phyloP scores from a whole-genome alignment of 495 filamentous ascomycete species.

The Podospora didyma region DNA sequence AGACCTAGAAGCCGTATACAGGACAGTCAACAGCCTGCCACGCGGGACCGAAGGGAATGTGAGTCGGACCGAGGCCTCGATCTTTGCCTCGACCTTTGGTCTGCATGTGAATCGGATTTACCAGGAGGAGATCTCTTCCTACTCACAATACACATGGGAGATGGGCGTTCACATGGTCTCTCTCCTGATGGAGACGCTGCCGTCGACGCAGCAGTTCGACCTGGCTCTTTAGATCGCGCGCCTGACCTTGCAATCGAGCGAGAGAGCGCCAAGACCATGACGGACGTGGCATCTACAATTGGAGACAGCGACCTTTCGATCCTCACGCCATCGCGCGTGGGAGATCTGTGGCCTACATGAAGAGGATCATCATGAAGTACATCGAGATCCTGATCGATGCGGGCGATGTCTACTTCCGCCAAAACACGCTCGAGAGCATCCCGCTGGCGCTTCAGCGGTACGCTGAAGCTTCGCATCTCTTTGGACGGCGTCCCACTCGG shows the following conservation, averaged over 20 bases:
- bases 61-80: too few relatives aligned
- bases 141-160: background rate
- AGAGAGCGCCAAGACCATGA: background rate
- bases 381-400: constrained; percentile 31
- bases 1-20: too few relatives aligned
- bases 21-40: too few relatives aligned
- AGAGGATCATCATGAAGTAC: constrained; percentile 31
- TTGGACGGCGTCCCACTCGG: constrained; percentile 14
- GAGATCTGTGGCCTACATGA: constrained; percentile 32
- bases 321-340: constrained; percentile 12
- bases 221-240: background rate
- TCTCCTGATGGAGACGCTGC: background rate
- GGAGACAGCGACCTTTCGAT: background rate
- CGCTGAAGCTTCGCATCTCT: constrained; percentile 31
- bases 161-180: background rate
- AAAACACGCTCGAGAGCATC: constrained; percentile 32
- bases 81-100: too few relatives aligned
- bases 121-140: too few relatives aligned
- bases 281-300: background rate
- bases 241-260: background rate
- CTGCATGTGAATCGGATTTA: too few relatives aligned
- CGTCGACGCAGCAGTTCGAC: background rate
- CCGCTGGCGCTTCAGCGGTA: constrained; percentile 34
- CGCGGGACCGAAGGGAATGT: too few relatives aligned
- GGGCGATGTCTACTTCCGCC: constrained; percentile 33